Conservation (phyloP, 83 land plant genomes). For the Picea engelmannii region DNA sequence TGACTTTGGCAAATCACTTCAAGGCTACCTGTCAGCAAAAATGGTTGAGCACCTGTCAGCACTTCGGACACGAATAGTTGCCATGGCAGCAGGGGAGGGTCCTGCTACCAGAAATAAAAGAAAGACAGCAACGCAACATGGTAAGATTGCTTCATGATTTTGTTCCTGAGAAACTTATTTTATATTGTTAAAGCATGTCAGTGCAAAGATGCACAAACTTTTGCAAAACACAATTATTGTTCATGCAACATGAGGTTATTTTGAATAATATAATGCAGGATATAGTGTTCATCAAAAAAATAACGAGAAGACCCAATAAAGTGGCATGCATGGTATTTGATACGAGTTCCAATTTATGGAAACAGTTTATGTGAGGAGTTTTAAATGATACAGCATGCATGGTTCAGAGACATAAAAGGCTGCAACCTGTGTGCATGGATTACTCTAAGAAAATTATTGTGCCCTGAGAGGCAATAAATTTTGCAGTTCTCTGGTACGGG, state of each 20-base stretch:
- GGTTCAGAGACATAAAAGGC: neutral
- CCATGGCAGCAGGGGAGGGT: constrained; percentile 65
- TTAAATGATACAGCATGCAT: neutral
- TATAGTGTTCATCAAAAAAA: neutral
- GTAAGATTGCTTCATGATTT: constrained; percentile 18
- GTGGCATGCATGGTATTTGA: neutral
- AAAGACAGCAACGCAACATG: constrained; percentile 57
- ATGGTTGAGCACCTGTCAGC: constrained; percentile 52
- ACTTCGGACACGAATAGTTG: constrained; percentile 67
- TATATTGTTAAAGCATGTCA: neutral
- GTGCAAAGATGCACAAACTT: neutral
- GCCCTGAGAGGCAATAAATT: neutral
- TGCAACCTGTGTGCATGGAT: too few species aligned
- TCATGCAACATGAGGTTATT: constrained; percentile 3
- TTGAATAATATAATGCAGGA: neutral
- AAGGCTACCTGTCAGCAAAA: constrained; percentile 40
- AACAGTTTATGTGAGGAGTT: too few species aligned
- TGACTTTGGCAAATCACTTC: constrained; percentile 51
- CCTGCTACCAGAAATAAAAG: constrained; percentile 43
- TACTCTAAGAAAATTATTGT: neutral
- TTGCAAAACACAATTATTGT: neutral
- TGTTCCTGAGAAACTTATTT: neutral
- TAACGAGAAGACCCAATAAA: neutral
- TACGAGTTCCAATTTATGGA: too few species aligned
- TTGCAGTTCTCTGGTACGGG: neutral